Evolutionary conservation across 2,329 filamentous ascomycete species (phyloP), one percentile per base, ranked within the genome.

Genomic region (Herpotrichia juniperi): DNA sequence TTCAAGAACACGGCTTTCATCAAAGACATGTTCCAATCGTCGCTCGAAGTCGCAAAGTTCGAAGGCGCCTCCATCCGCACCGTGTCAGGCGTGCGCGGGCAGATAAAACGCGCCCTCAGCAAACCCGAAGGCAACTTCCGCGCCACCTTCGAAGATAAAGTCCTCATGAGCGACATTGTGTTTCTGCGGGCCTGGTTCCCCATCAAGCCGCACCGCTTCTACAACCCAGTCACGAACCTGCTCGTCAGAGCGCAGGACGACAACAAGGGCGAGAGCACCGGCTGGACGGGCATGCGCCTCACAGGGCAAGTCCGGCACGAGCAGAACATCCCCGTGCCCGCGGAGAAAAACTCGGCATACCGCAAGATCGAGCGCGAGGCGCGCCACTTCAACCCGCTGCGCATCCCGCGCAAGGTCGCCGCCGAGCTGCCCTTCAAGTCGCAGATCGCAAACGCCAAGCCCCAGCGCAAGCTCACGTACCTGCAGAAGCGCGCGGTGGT

Each of bases 1-100:
- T 97, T 96, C 85, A 96, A 96, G 77, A 99, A 99, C 79, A 99
- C 94, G 0, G 93, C 94, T 32, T 99, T 99, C 73, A 92, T 99
- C 78, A 96, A 94, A 75, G 91, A 96, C 77, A 99, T 99, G 94
- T 99, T 99, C 82, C 92, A 86, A 70, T 88, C 89, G 0, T 83
- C 91, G 0, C 86, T 99, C 35, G 94, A 99, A 73, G 94, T 99
- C 59, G 93, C 94, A 67, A 99, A 97, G 72, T 99, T 99, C 68
- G 94, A 99, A 78, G 94, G 94, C 51, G 94, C 94, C 9, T 87
- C 90, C 50, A 93, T 99, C 77, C 91, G 93, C 70, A 99, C 96
- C 0, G 96, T 99, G 21, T 97, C 93, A 1, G 96, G 96, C 46
- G 87, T 99, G 55, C 85, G 94, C 35, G 94, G 94, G 56, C 94